phyloP scores from a whole-genome alignment of 306 rosid species.

The Pyrus betulifolia region DNA sequence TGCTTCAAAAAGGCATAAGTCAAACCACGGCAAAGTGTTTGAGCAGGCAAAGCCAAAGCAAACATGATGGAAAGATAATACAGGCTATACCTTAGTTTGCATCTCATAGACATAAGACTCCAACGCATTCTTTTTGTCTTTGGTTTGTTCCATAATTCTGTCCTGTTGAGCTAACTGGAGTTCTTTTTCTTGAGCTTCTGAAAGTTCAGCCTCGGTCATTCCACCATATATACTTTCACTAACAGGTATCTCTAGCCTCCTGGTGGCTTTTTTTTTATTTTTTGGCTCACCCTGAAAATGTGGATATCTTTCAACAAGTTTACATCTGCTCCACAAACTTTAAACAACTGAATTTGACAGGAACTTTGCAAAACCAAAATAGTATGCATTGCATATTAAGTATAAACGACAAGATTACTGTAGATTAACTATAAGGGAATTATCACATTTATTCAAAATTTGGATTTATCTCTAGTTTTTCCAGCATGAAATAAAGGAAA shows the following conservation, averaged over 20 bases:
- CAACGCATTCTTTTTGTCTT: conserved; percentile 81
- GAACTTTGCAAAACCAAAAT: neutral
- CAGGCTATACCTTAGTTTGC: conserved; percentile 70
- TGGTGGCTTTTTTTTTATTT: conserved; percentile 39
- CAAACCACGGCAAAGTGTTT: conserved; percentile 2
- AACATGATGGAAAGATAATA: conserved; percentile 7
- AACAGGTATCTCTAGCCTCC: conserved; percentile 54
- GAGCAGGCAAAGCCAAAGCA: conserved; percentile 16
- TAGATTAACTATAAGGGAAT: neutral
- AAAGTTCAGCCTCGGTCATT: conserved; percentile 67
- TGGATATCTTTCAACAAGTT: neutral
- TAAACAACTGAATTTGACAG: neutral
- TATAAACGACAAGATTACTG: neutral
- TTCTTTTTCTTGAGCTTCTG: conserved; percentile 67
- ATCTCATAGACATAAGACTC: conserved; percentile 93
- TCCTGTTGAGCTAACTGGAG: conserved; percentile 66
- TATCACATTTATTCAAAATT: neutral
- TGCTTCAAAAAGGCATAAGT: neutral
- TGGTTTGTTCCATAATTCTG: conserved; percentile 71
- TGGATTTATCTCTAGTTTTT: neutral
- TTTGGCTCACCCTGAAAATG: conserved; percentile 51
- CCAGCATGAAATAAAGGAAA: neutral
- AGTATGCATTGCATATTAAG: neutral
- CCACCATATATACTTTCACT: conserved; percentile 66
- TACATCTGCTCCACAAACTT: neutral